These are phyloP conservation scores for Yarrowia galli DNA, from an alignment of 1,139 yeast species.

Conservation along the genomic window DNA sequence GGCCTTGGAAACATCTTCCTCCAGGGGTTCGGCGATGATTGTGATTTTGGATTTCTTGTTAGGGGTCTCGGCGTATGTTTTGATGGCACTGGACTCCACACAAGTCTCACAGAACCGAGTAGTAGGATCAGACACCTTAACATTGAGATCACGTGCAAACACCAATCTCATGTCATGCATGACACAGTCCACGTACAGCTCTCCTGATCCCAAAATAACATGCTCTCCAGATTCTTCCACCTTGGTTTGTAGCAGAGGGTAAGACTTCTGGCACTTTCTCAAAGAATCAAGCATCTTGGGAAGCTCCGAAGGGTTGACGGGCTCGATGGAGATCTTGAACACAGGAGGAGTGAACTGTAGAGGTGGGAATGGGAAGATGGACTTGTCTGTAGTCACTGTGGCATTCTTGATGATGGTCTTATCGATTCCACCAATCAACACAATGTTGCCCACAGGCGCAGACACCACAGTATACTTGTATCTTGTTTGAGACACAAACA, in stretches of 20 bases:
- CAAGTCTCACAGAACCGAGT: conserved; percentile 84
- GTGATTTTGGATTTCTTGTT: conserved; percentile 67
- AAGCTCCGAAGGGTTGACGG: conserved; percentile 77
- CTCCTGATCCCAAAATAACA: conserved; percentile 83
- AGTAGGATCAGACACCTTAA: conserved; percentile 86
- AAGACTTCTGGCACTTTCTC: conserved; percentile 65
- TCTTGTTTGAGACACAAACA: conserved; percentile 75
- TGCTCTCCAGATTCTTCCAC: conserved; percentile 94
- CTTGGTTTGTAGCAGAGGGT: conserved; percentile 68
- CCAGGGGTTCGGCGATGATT: conserved; percentile 79
- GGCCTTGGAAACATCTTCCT: conserved; percentile 61
- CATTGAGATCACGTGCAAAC: conserved; percentile 64
- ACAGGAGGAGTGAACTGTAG: conserved; percentile 63
- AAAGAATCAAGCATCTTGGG: conserved; percentile 76
- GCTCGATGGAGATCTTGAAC: conserved; percentile 84
- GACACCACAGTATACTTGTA: conserved; percentile 64
- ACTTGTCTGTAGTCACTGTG: conserved; percentile 53
- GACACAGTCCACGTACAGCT: conserved; percentile 82
- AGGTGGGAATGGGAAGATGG: conserved; percentile 54
- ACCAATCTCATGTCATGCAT: conserved; percentile 75
- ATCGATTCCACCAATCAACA: conserved; percentile 70
- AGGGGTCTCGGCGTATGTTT: conserved; percentile 65
- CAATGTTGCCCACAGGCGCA: conserved; percentile 71
- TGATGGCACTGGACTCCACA: conserved; percentile 68
- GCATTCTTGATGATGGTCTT: conserved; percentile 65